Conservation (phyloP, 768 basidiomycete genomes). For the Suillus placidus region DNA sequence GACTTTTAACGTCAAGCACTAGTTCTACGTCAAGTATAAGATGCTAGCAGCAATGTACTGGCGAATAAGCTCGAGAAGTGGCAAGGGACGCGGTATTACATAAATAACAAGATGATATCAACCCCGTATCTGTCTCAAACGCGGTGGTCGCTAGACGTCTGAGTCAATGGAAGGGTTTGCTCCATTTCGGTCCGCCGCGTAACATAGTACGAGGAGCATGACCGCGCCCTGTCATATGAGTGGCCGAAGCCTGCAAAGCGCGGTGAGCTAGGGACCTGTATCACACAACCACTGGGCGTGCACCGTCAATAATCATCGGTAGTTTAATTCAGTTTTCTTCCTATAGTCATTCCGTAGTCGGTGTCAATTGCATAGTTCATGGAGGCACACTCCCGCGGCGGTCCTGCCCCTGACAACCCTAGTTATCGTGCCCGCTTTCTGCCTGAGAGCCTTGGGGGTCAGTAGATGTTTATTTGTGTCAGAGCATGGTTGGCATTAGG, state of each 20-base stretch:
- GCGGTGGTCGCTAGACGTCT: constrained; percentile 60
- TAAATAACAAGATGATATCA: constrained; percentile 20
- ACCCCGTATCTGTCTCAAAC: constrained; percentile 96
- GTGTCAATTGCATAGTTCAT: constrained; percentile 17
- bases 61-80: background rate
- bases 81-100: background rate
- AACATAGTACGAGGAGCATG: constrained; percentile 19
- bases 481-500: background rate
- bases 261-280: constrained; percentile 30
- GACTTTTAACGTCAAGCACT: background rate
- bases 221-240: constrained; percentile 20
- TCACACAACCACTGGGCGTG: background rate
- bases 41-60: background rate
- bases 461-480: background rate
- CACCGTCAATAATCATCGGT: background rate
- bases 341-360: constrained; percentile 22
- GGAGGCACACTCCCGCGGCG: constrained; percentile 23
- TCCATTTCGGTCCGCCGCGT: constrained; percentile 56
- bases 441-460: constrained; percentile 29
- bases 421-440: constrained; percentile 74
- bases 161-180: constrained; percentile 79
- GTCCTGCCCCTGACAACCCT: constrained; percentile 50
- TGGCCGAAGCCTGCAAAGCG: constrained; percentile 31
- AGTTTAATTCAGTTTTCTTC: background rate
- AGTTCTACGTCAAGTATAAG: background rate